Percentiles rank a stretch among this genome's conserved stretches.
Evolutionary conservation across 2,329 filamentous ascomycete species (phyloP).

Genomic region (Fusarium foetens): DNA sequence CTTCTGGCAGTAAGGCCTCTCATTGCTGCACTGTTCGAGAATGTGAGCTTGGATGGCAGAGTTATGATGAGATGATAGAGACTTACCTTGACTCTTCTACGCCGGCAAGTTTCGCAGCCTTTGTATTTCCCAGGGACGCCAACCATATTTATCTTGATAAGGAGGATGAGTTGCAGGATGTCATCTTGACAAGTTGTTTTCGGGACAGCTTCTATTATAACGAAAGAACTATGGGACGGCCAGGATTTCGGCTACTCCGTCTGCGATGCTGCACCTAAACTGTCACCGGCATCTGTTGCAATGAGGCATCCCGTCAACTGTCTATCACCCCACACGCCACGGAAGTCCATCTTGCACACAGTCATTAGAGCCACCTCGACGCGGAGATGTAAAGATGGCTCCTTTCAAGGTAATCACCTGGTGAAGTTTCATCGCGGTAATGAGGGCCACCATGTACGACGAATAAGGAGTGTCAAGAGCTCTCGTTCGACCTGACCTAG

Average conservation of each 20-base stretch:
- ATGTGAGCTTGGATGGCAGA: slow-evolving; percentile 6
- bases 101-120: slow-evolving; percentile 70
- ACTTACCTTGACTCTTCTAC: slow-evolving; percentile 67
- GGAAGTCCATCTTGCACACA: slow-evolving; percentile 25
- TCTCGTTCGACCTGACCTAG: slow-evolving; percentile 19
- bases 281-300: slow-evolving; percentile 21
- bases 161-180: not conserved
- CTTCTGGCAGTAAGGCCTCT: slow-evolving; percentile 68
- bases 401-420: slow-evolving; percentile 30
- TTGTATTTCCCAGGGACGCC: slow-evolving; percentile 72
- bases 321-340: slow-evolving; percentile 39
- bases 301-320: slow-evolving; percentile 33
- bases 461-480: slow-evolving; percentile 33
- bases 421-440: slow-evolving; percentile 38
- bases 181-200: not conserved
- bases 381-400: slow-evolving; percentile 19
- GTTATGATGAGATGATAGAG: not conserved
- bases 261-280: slow-evolving; percentile 36
- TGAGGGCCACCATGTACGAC: slow-evolving; percentile 29
- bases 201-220: slow-evolving; percentile 6
- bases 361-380: slow-evolving; percentile 8
- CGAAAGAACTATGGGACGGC: not conserved
- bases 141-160: slow-evolving; percentile 59
- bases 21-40: slow-evolving; percentile 66
- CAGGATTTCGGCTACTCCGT: slow-evolving; percentile 21